These are phyloP conservation scores for Neurospora cerealis DNA, from an alignment of 495 filamentous ascomycete species.

Conservation along the genomic window DNA sequence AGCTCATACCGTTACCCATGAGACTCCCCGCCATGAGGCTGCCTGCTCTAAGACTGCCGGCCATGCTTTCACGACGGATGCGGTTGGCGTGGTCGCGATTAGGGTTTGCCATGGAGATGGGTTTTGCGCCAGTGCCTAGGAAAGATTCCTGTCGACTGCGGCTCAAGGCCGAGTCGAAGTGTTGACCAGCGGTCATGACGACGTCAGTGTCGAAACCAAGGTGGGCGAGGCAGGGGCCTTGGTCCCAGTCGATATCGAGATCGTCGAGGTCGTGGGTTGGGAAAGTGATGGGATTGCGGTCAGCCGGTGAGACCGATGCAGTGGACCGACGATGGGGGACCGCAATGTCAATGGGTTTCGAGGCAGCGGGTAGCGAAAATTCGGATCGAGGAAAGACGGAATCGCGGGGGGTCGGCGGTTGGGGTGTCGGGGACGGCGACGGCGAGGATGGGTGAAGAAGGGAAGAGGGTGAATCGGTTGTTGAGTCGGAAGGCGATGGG, in stretches of 20 bases:
- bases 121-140: constrained; percentile 68
- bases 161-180: constrained; percentile 43
- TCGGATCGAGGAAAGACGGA: constrained; percentile 26
- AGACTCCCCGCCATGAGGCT: background rate
- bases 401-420: constrained; percentile 30
- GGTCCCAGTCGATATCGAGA: constrained; percentile 25
- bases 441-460: constrained; percentile 24
- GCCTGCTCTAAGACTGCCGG: constrained; percentile 47
- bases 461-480: constrained; percentile 21
- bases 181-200: constrained; percentile 53
- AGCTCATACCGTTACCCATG: constrained; percentile 88
- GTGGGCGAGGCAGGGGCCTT: constrained; percentile 8
- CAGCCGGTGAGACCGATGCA: constrained; percentile 19
- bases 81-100: constrained; percentile 56
- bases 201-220: constrained; percentile 32
- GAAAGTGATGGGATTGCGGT: constrained; percentile 11
- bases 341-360: constrained; percentile 25
- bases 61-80: constrained; percentile 71
- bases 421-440: constrained; percentile 25
- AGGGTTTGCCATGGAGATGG: constrained; percentile 72
- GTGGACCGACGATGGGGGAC: constrained; percentile 12
- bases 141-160: constrained; percentile 63
- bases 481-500: background rate
- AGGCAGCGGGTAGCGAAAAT: constrained; percentile 16
- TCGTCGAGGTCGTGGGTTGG: constrained; percentile 14